A percentile compares a stretch with the other conserved stretches of the same genome.
Evolutionary conservation across 495 filamentous ascomycete species (phyloP).

Genomic region (Rostrohypoxylon terebratum): DNA sequence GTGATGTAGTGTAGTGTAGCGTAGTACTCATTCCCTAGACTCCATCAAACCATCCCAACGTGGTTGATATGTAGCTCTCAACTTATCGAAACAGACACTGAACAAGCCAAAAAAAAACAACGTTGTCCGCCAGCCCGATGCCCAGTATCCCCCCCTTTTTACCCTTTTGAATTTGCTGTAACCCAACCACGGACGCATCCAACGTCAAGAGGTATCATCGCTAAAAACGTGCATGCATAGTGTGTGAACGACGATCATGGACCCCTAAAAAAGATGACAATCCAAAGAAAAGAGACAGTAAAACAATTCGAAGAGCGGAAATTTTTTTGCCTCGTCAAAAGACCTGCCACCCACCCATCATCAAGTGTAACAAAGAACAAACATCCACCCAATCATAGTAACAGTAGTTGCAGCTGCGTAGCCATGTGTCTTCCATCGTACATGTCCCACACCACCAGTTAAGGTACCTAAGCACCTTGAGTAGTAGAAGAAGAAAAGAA

Average conservation of each 20-base stretch:
- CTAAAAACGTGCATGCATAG: conserved; percentile 42
- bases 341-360: neutral
- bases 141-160: conserved; percentile 22
- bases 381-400: conserved; percentile 33
- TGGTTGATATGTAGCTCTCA: conserved; percentile 3
- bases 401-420: conserved; percentile 36
- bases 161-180: conserved; percentile 32
- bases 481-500: no score
- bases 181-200: conserved; percentile 41
- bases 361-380: conserved; percentile 14
- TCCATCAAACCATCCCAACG: conserved; percentile 24
- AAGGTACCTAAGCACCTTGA: neutral
- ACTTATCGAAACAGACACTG: neutral
- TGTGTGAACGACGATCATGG: conserved; percentile 38
- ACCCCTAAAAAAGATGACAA: conserved; percentile 38
- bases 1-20: neutral
- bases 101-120: conserved; percentile 7
- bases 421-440: conserved; percentile 34
- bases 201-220: conserved; percentile 46
- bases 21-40: conserved; percentile 25
- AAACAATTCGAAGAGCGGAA: conserved; percentile 1
- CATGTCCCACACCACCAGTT: neutral
- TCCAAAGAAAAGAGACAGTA: neutral
- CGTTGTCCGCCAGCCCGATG: conserved; percentile 41
- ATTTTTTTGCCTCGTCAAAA: conserved; percentile 16